Base-by-base conservation (phyloP, 2,329 filamentous ascomycete species). In the Scortechinia acanthostroma region DNA sequence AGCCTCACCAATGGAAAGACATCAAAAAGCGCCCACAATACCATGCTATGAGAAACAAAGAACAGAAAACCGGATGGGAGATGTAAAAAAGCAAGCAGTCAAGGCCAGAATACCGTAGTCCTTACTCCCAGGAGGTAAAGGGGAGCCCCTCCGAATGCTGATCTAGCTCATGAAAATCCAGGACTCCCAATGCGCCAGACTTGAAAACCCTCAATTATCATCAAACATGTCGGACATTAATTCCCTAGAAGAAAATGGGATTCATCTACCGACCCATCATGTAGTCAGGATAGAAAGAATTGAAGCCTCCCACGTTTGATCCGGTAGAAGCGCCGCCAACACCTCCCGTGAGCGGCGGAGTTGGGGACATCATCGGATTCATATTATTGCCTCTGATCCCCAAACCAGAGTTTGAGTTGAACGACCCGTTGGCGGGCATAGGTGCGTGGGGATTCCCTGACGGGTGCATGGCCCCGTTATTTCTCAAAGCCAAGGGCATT, bases 161-260 rank as follows among this genome's bases (percentile, higher is more conserved):
- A 40, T 40, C 35, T 40, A 40, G 35, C 35, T 40, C 35, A 40
- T 19, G 35, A 40, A 40, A 40, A 40, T 10, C 10, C 10, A 40
- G 35, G 17, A 40, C 6, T 19, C 35, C 35, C 35, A 40, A 40
- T 10, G 35, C 35, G 35, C 35, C 35, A 40, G 17, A 40, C 20
- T n/a, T n/a, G n/a, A n/a, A n/a, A n/a, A n/a, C 14, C 35, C 35
- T 17, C 17, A 40, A 17, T 40, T 10, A 19, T 40, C 35, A 40
- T 40, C 35, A 40, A 40, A 40, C 35, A 40, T 40, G 35, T 19
- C 35, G 35, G 35, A 40, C 35, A 40, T 40, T 40, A 40, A 15
- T 19, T 40, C 35, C 14, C 14, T 6, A 6, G 35, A 40, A 15
- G 10, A 10, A 10, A 40, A 10, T 13, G 35, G 10, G 6, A 30